Base-by-base conservation (phyloP, 1,139 yeast species). In the Candida dubliniensis region DNA sequence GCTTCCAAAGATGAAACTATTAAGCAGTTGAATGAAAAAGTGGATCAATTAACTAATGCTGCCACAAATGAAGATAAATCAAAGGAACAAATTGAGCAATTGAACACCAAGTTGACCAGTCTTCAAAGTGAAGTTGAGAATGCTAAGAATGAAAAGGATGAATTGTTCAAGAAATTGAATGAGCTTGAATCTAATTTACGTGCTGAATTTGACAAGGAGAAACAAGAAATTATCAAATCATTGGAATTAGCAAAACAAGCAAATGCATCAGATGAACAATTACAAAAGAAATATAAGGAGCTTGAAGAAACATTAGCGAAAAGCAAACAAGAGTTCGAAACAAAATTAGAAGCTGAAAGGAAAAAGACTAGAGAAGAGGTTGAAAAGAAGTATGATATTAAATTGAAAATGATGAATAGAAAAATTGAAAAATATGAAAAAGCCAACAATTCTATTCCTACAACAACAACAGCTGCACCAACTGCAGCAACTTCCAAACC, bases 371-470 rank as follows among this genome's bases (percentile, higher is more conserved):
- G 61, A 45, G 55, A 60, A 43, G 66, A 65, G 42, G 65, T 68
- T 26, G 74, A 70, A 43, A 74, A 73, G 59, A 63, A 68, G 47
- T 67, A 62, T 47, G 76, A 72, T 45, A 59, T 72, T 47, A 71
- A 69, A 51, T 59, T 73, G 52, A 67, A 66, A 46, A 71, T 69
- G 69, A 65, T 74, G 57, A 73, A 65, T 52, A 66, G 75, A 51
- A 73, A 69, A 54, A 59, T 70, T 32, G 77, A 72, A 36, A 65
- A 63, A 36, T 55, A 66, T 26, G 74, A 67, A 34, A 36, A 44
- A 14, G 44, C 38, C 25, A 39, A 30, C 36, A 33, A 38, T 13
- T 32, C 33, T 26, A n/a, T n/a, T n/a, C 1, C 31, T 31, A 36
- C 11, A 13, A 13, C 44, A 38, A 23, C 44, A 33, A 36, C 40